Evolutionary conservation across 345 rosid genomes (phyloP).

Genomic region (Melaleuca alternifolia): DNA sequence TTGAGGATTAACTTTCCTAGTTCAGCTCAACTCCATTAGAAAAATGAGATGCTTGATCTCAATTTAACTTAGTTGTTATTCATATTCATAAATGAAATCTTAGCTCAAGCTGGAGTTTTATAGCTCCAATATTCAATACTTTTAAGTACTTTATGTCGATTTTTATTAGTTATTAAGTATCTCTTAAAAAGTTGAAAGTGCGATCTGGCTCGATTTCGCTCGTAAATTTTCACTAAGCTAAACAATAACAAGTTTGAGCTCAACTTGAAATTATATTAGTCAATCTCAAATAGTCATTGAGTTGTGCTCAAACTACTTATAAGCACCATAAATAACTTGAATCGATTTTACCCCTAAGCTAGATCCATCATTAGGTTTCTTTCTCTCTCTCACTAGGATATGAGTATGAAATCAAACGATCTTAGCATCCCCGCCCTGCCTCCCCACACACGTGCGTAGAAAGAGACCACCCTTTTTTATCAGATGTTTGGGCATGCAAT

Average conservation of each 20-base stretch:
- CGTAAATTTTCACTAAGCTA: background rate
- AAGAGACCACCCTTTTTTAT: too few species aligned
- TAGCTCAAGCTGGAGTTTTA: background rate
- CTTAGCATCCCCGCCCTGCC: too few species aligned
- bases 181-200: background rate
- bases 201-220: background rate
- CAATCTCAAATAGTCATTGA: background rate
- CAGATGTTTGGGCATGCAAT: too few species aligned
- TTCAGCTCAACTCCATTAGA: background rate
- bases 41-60: background rate
- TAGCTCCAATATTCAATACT: background rate
- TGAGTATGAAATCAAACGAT: too few species aligned
- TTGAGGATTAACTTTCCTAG: background rate
- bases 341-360: background rate
- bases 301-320: background rate
- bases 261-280: background rate
- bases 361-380: accelerated
- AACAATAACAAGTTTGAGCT: background rate
- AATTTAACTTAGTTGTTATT: accelerated
- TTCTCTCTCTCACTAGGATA: too few species aligned
- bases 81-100: background rate
- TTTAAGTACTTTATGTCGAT: background rate
- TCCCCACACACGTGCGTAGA: too few species aligned
- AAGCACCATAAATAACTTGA: background rate
- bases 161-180: background rate